A percentile compares a stretch with the other conserved stretches of the same genome.
Evolutionary conservation across 768 basidiomycete genomes (phyloP).

Genomic region (Stropharia rugosoannulata): DNA sequence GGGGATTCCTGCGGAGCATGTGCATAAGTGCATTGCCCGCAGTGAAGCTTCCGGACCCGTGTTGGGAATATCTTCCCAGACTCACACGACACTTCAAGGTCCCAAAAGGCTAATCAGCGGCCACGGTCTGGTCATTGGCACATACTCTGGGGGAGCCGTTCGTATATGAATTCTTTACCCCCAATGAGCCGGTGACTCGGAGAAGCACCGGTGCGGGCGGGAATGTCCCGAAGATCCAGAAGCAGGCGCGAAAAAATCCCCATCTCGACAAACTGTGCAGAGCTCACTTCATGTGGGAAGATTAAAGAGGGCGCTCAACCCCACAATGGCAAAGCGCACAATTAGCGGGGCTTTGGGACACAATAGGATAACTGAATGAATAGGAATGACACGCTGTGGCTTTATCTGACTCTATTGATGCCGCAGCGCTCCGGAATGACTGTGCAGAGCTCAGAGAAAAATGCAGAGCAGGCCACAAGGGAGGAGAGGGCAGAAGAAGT

Average conservation of each 20-base stretch:
- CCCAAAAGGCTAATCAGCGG: conserved; percentile 4
- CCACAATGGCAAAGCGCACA: conserved; percentile 24
- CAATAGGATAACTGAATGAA: conserved; percentile 4
- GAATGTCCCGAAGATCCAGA: conserved; percentile 14
- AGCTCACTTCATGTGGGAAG: conserved; percentile 25
- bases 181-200: conserved; percentile 10
- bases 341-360: conserved; percentile 6
- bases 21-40: conserved; percentile 2
- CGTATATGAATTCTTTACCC: background rate
- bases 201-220: conserved; percentile 15
- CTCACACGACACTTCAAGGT: conserved; percentile 5
- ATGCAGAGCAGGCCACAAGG: background rate
- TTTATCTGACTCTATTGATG: conserved; percentile 7
- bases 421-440: conserved; percentile 6
- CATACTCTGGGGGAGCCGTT: background rate
- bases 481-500: conserved; percentile 3
- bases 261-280: conserved; percentile 26
- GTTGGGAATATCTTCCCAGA: conserved; percentile 9
- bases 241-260: conserved; percentile 5
- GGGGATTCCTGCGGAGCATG: background rate
- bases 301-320: conserved; percentile 21
- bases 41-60: conserved; percentile 11
- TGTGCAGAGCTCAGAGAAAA: background rate
- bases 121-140: background rate
- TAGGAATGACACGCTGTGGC: conserved; percentile 1